Evolutionary conservation across 805 yeast genomes (phyloP), one percentile per base, ranked within the genome.

Genomic region (Metschnikowia gruessii): DNA sequence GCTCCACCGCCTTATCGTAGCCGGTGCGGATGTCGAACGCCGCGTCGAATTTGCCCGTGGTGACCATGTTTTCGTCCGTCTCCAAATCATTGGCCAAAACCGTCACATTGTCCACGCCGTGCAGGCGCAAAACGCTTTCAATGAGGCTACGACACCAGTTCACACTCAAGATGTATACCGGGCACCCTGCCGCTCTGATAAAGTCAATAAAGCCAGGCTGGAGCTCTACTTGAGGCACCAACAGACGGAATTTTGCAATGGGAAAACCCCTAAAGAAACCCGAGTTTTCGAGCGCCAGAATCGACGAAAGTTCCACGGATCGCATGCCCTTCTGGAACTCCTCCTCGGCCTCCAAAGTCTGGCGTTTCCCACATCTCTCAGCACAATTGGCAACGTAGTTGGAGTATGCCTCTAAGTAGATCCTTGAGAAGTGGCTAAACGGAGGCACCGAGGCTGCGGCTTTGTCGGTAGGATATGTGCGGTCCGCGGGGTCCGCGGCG

Each of bases 131-230:
- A 3, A 67, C 62, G 38, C 65, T 64, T 24, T 61, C 57, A 38
- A 83, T 81, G 16, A 81, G 63, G 11, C 64, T 17, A 1, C 72
- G 67, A 7, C 85, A 76, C 88, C 88, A 83, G 59, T 82, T 82
- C 39, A 82, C 79, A 53, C 87, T 82, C 28, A 82, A 53, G 1
- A 83, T 66, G 8, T 64, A 60, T 1, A 77, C 60, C 0, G 79
- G 77, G 2, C 72, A 57, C 1, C 55, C 29, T 39, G 45, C 31
- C 7, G 16, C 19, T 17, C 43, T 29, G 55, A 69, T 47, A 52
- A 75, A 68, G 15, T 62, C 60, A 37, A 59, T 44, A 54, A 76
- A 74, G 0, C 78, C 80, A 0, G 61, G 62, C 19, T 69, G 66
- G 9, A 77, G 54, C 16, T 55, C 52, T 3, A 81, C 71, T 6